A percentile compares a stretch with the other conserved stretches of the same genome.
These are phyloP conservation scores for Paraphoma sp. DNA, from an alignment of 2,329 filamentous ascomycete species.

Conservation along the genomic window DNA sequence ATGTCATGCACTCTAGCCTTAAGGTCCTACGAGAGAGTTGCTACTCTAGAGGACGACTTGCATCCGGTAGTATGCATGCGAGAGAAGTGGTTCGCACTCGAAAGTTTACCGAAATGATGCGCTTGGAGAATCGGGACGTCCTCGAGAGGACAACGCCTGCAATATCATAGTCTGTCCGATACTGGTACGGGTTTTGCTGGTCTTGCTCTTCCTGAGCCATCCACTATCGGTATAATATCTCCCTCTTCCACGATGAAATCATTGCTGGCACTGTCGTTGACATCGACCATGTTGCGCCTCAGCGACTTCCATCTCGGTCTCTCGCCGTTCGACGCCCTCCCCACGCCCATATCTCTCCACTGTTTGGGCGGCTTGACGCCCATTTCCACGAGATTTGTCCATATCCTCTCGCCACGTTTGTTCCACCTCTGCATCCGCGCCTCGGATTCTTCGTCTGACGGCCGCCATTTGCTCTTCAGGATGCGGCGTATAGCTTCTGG, in stretches of 20 bases:
- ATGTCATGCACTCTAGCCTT: no score
- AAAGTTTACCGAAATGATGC: no score
- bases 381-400: constrained; percentile 54
- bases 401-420: constrained; percentile 56
- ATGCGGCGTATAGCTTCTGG: constrained; percentile 88
- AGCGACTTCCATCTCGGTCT: constrained; percentile 43
- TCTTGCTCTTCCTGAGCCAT: constrained; percentile 17
- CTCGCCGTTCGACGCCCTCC: constrained; percentile 34
- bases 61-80: neutral
- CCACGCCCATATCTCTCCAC: constrained; percentile 57
- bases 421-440: constrained; percentile 55
- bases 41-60: neutral
- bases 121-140: no score
- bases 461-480: constrained; percentile 77
- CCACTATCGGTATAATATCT: constrained; percentile 41
- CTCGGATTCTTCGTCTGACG: constrained; percentile 57
- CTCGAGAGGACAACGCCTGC: neutral
- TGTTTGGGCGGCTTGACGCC: constrained; percentile 64
- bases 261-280: constrained; percentile 34
- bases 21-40: neutral
- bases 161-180: constrained; percentile 10
- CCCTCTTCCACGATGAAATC: constrained; percentile 21
- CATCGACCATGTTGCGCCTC: constrained; percentile 33
- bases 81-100: no score
- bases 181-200: constrained; percentile 7